These are phyloP conservation scores for Zymoseptoria tritici DNA, from an alignment of 2,329 filamentous ascomycete species.

Conservation along the genomic window DNA sequence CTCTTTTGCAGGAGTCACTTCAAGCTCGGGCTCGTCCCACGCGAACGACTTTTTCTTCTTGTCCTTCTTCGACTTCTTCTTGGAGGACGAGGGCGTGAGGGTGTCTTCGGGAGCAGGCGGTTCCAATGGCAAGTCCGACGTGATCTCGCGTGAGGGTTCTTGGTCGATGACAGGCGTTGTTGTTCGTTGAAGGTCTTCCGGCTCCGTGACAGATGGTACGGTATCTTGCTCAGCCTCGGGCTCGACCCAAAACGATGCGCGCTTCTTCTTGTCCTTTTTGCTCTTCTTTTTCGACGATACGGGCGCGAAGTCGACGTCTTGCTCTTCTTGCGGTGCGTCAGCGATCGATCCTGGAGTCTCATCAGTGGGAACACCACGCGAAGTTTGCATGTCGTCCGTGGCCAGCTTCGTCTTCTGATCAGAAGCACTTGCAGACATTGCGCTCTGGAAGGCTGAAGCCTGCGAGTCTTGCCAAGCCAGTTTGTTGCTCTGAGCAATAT, in stretches of 20 bases:
- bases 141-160: background rate
- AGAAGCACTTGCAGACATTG: constrained; percentile 6
- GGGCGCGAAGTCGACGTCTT: background rate
- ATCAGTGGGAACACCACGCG: background rate
- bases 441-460: constrained; percentile 13
- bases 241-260: constrained; percentile 5
- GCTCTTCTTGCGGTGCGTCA: background rate
- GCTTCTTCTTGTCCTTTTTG: constrained; percentile 17
- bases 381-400: background rate
- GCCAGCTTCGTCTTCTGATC: background rate
- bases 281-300: constrained; percentile 22
- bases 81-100: constrained; percentile 6
- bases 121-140: background rate
- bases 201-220: background rate
- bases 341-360: background rate
- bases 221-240: background rate
- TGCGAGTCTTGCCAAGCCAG: constrained; percentile 14
- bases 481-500: constrained; percentile 8
- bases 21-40: constrained; percentile 3
- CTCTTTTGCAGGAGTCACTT: background rate
- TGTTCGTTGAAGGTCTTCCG: background rate
- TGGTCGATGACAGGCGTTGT: constrained; percentile 4
- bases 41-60: constrained; percentile 27
- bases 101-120: background rate
- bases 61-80: constrained; percentile 36